Evolutionary conservation across 148 eudicot species (phyloP), one percentile per base, ranked within the genome.

Genomic region (Cornus suecica): DNA sequence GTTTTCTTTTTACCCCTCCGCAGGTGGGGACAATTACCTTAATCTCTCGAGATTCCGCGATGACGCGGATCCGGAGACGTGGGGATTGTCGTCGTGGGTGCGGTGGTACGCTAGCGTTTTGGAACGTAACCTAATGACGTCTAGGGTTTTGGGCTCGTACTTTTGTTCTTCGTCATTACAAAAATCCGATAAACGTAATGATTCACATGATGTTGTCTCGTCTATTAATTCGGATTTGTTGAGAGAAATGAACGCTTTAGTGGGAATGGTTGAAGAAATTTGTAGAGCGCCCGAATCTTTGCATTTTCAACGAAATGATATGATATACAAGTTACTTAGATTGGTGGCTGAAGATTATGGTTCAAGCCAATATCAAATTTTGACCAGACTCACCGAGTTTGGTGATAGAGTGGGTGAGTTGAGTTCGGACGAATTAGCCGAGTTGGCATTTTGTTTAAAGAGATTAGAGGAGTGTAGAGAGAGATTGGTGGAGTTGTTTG

Each of bases 301-400:
- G 18, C 74, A 88, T 66, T 80, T 54, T 52, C 90, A 88, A 75
- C 82, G 70, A 48, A 82, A 81, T 14, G 79, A 83, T 34, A 54
- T 87, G 34, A 71, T 92, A 34, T 85, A 86, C 66, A 90, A 90
- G 31, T 82, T 79, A 0, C 83, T 88, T 61, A 86, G 85, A 71
- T 60, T 89, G 9, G 79, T 87, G 2, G 84, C 88, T 0, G 88
- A 90, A 71, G 92, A 92, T 78, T 92, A 92, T 69, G 76, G 97
- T 5, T 65, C 83, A 37, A 77, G 80, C 10, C 80, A 87, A 70
- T 76, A 88, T 8, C 87, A 83, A 5, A 73, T 90, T 14, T 27
- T 10, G 23, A 11, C 27, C 0, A 70, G 82, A 73, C 70, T 90
- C 54, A 70, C 69, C 22, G 86, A 86, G 71, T 68, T 85, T 7